Conservation (phyloP, 2,329 filamentous ascomycete genomes). For the Thielaviopsis musarum region DNA sequence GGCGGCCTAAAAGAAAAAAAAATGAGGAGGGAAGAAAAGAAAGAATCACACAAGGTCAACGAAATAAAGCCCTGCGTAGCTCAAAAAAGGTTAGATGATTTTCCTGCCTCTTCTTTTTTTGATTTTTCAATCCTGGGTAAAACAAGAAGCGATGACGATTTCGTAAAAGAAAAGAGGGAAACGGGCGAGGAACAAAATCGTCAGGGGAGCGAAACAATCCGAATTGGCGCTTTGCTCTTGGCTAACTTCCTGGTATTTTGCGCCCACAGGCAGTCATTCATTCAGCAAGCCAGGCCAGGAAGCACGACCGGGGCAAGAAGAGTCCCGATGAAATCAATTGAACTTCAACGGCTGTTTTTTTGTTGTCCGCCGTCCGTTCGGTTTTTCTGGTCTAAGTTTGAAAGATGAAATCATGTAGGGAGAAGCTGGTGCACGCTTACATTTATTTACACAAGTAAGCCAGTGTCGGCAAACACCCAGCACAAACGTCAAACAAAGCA, state of each 20-base stretch:
- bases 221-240: neutral
- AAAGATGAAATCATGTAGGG: neutral
- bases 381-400: neutral
- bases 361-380: neutral
- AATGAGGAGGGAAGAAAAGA: neutral
- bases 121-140: neutral
- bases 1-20: neutral
- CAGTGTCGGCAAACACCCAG: neutral
- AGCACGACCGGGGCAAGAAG: neutral
- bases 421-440: neutral
- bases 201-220: neutral
- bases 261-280: too few relatives aligned
- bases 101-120: neutral
- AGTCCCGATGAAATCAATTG: neutral
- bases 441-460: neutral
- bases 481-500: neutral
- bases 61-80: neutral
- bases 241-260: neutral
- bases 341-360: neutral
- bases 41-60: neutral
- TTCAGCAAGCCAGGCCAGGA: neutral
- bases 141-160: neutral
- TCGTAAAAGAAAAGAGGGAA: neutral
- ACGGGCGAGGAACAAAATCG: neutral
- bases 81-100: neutral